A percentile compares a stretch with the other conserved stretches of the same genome.
phyloP scores from a whole-genome alignment of 345 rosid species.

The Lumnitzera littorea region DNA sequence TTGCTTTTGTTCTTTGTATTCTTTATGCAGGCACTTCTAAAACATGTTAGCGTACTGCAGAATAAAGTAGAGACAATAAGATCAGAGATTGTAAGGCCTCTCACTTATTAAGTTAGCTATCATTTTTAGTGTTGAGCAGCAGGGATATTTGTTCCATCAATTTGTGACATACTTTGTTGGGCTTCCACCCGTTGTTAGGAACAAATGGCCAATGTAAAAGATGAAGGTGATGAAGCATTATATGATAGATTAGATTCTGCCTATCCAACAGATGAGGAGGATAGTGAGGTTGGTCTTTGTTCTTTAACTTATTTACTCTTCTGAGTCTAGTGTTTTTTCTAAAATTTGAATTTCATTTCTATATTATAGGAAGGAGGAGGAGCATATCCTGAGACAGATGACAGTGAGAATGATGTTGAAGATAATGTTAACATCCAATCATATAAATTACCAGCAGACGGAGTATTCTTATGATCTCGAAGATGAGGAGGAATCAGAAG shows the following conservation, averaged over 20 bases:
- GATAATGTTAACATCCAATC: constrained; percentile 16
- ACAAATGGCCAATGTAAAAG: constrained; percentile 52
- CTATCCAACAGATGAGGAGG: constrained; percentile 59
- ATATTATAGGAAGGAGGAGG: constrained; percentile 43
- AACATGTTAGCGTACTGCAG: constrained; percentile 50
- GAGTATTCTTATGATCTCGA: constrained; percentile 14
- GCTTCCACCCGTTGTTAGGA: constrained; percentile 28
- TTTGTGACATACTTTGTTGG: too few relatives aligned
- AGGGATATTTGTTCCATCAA: not conserved
- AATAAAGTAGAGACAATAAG: constrained; percentile 51
- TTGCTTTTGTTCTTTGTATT: constrained; percentile 4
- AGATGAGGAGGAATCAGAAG: constrained; percentile 12
- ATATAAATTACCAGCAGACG: constrained; percentile 11
- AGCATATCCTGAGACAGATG: constrained; percentile 25
- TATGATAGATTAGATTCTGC: constrained; percentile 58
- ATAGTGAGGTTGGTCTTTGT: constrained; percentile 28
- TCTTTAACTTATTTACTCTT: not conserved
- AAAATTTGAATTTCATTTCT: not conserved
- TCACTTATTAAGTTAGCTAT: not conserved
- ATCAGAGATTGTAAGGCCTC: constrained; percentile 68
- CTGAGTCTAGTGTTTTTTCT: not conserved
- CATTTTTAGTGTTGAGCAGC: not conserved
- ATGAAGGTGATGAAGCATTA: constrained; percentile 44
- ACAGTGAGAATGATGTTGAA: constrained; percentile 20
- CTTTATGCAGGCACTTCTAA: constrained; percentile 60